Evolutionary conservation across 2,329 filamentous ascomycete species (phyloP), one percentile per base, ranked within the genome.

Genomic region (Aspergillus arachidicola): DNA sequence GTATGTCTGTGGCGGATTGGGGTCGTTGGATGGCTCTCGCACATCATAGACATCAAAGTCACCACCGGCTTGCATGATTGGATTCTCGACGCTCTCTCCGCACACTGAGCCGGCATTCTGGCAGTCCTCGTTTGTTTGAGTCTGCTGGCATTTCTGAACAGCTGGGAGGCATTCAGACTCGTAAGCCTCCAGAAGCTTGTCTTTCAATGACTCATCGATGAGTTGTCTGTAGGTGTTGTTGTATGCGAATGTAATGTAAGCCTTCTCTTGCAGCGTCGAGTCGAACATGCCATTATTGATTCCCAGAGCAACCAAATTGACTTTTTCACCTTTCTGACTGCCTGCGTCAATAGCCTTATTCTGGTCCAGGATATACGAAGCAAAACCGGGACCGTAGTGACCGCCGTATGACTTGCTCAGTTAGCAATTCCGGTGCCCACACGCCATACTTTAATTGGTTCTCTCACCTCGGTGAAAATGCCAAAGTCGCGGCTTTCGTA

Each of bases 261-360:
- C 72, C 7, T 81, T 78, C 59, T 81, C 79, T 64, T 83, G 81
- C 2, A 75, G 71, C 16, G 73, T 71, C 10, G 79, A 74, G 66
- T 88, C 85, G 62, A 85, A 81, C 77, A 83, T 86, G 30, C 84
- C 85, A 69, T 87, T 87, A 74, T 86, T 83, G 64, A 88, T 81
- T 16, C 84, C 82, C 9, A 88, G 77, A 0, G 84, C 82, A 7
- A 84, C 78, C n/a, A 87, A 77, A 48, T 82, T 80, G 58, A 86
- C 80, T 54, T 79, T 78, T 56, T 81, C 74, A 19, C 79, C 80
- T 19, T 75, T 71, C 5, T 81, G 60, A 0, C 71, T 74, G 12
- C 84, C 83, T 3, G 73, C 64, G 32, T 66, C 59, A 51, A 78
- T 72, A 11, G 67, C 71, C 21, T 66, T 66, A 60, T 81, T 80